Base-by-base conservation (phyloP, 2,329 filamentous ascomycete genomes). In the Talaromyces sp. region DNA sequence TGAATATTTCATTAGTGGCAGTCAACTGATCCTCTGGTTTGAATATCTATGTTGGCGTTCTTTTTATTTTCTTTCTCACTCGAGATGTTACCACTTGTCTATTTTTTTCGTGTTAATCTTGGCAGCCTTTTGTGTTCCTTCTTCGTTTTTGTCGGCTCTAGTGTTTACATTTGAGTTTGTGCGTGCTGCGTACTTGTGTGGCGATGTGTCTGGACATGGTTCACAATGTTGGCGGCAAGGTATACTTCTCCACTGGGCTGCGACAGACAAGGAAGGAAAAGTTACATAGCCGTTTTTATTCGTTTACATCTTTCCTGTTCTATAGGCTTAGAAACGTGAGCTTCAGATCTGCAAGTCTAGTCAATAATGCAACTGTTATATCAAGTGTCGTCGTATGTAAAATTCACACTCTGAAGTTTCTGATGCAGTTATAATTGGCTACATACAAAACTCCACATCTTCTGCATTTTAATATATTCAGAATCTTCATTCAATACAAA, bases 11-110 rank as follows among this genome's bases (percentile, higher is more conserved):
- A 24, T 38, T 54, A 43, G 14, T 56, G 21, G 59, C 59, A 55
- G 50, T 53, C 32, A 53, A 46, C 52, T 48, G 19, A 52, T 46
- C 41, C 55, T 55, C 56, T 58, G 43, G 29, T 54, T 60, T 57
- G 59, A 60, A 54, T 60, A 58, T 63, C 24, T 63, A 62, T 62
- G 59, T 66, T 63, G 58, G 60, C 66, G 63, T 66, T 62, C 56
- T 58, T 53, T 52, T 63, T 61, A 29, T 46, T 24, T 46, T 55
- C 51, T 54, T 60, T 56, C 64, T 67, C n/a, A n/a, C n/a, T n/a
- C n/a, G 65, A 51, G 35, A 61, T 51, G 26, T 29, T 59, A 52
- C 58, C 19, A 32, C 56, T 56, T 58, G 31, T 63, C 57, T 59
- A 55, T 52, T 52, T 24, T 24, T 54, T 57, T 62, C 48, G 54